Evolutionary conservation across 441 rosid species (phyloP), one percentile per base, ranked within the genome.

Genomic region (Monsonia emarginata): DNA sequence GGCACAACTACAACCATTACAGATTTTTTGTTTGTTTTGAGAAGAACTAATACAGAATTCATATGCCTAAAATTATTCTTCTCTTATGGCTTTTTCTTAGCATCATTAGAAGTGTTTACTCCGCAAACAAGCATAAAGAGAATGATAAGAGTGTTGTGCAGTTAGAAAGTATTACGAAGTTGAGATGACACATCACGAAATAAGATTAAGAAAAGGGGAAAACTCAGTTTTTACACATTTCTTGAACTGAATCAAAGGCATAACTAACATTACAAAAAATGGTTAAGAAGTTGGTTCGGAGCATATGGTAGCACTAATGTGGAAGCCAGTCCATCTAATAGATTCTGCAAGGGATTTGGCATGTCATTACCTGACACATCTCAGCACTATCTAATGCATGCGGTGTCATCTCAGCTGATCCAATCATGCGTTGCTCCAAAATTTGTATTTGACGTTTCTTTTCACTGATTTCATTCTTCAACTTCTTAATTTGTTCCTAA

Each of bases 371-470:
- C 96, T 85, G 87, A 46, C 85, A 80, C 78, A 88, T 83, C 71
- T 87, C 98, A 52, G 38, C 66, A 73, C 73, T 71, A 71, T 75
- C 82, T 65, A 86, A 74, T 58, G 75, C 72, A 52, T 70, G 75
- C 9, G 90, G 81, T 22, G 74, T 73, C 74, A 67, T 79, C 73
- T 78, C 83, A 72, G 85, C 82, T 69, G 86, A 85, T 69, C 82
- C 95, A 80, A 83, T 83, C 84, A 93, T 88, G 62, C 81, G 90
- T 78, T 82, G 80, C 80, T 93, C 97, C 62, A 90, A 78, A 64
- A 83, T 75, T 69, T 69, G 81, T 71, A 90, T 86, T 72, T 88
- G 95, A 74, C 68, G 81, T 81, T 85, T 88, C 85, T 88, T 93
- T 78, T 86, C 95, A 65, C 69, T 80, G 69, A 93, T 90, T 82